Base-by-base conservation (phyloP, 2,329 filamentous ascomycete species). In the Pseudofabraea citricarpa region DNA sequence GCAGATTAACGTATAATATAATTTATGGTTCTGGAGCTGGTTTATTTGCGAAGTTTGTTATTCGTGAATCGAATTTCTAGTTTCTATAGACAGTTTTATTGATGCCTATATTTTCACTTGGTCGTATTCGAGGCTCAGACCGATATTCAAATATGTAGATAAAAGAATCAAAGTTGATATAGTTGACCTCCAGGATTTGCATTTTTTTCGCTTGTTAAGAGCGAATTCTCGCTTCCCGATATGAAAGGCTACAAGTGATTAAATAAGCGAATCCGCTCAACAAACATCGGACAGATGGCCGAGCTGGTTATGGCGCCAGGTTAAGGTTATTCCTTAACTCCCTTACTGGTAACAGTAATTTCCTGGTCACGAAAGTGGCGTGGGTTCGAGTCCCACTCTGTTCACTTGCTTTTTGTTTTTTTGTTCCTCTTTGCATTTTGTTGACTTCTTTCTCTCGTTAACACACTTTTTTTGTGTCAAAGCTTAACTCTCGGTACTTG, bases 361-460 rank as follows among this genome's bases (percentile, higher is more conserved):
- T 64, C 60, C 61, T 63, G 58, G 59, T 63, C 56, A 54, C 56
- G 61, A 59, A 63, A 62, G 56, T 54, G 56, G 61, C 61, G 60
- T 62, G 61, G 60, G 61, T 64, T 64, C 61, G 59, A 62, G 59
- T 64, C 60, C 59, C 59, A 62, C 58, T 59, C 57, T 59, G 57
- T 57, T 63, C 57, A 60, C 29, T 50, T 52, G 45, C 51, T 54
- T 38, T 48, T 46, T 31, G 39, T 39, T 16, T 52, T 39, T 50
- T 47, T 29, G 13, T 31, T 15, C 9, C 16, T 6, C 5, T 31
- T 12, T 12, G 27, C 6, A n/a, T 10, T 29, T 31, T 31, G 27
- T 5, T 6, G 8, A 18, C 12, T 16, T 16, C 18, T 16, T 16
- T 20, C 12, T 36, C 18, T 6, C 6, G 6, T 36, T 20, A n/a